These are phyloP conservation scores for Phoma sp. DNA, from an alignment of 2,329 filamentous ascomycete genomes.

Conservation along the genomic window DNA sequence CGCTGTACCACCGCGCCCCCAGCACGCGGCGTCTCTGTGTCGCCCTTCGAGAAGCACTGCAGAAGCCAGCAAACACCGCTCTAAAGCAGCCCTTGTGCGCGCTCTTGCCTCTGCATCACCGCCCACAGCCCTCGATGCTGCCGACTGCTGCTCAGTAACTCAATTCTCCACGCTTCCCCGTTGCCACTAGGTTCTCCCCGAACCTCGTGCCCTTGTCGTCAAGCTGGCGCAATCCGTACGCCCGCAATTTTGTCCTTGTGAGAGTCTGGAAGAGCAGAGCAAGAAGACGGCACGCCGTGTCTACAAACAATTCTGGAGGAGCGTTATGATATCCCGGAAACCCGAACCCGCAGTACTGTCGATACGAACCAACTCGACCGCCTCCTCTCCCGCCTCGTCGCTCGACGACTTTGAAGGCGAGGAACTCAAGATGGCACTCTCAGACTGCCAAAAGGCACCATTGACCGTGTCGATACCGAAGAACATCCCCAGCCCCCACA, in stretches of 20 bases:
- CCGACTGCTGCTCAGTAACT: slow-evolving; percentile 29
- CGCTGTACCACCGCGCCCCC: slow-evolving; percentile 6
- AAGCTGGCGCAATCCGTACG: slow-evolving; percentile 49
- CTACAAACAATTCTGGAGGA: slow-evolving; percentile 49
- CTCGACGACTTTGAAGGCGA: slow-evolving; percentile 50
- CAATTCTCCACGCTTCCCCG: slow-evolving; percentile 22
- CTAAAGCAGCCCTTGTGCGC: slow-evolving; percentile 8
- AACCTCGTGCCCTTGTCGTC: slow-evolving; percentile 44
- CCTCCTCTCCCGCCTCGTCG: slow-evolving; percentile 44
- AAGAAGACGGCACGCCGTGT: slow-evolving; percentile 42
- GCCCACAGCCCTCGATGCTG: slow-evolving; percentile 39
- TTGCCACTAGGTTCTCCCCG: slow-evolving; percentile 42
- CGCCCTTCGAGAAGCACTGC: slow-evolving; percentile 42
- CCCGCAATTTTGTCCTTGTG: slow-evolving; percentile 43
- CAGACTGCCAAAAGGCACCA: slow-evolving; percentile 54
- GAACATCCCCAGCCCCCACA: slow-evolving; percentile 57
- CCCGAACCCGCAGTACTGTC: slow-evolving; percentile 35
- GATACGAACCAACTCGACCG: slow-evolving; percentile 44
- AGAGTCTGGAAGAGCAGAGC: slow-evolving; percentile 43
- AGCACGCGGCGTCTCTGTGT: slow-evolving; percentile 24
- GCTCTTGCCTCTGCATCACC: slow-evolving; percentile 14
- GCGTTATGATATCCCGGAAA: slow-evolving; percentile 49
- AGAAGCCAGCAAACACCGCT: slow-evolving; percentile 29
- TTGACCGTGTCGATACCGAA: slow-evolving; percentile 60
- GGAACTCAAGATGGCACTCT: slow-evolving; percentile 59